A percentile compares a stretch with the other conserved stretches of the same genome.
Evolutionary conservation across 2,329 filamentous ascomycete species (phyloP).

Genomic region (Fusarium subglutinans): DNA sequence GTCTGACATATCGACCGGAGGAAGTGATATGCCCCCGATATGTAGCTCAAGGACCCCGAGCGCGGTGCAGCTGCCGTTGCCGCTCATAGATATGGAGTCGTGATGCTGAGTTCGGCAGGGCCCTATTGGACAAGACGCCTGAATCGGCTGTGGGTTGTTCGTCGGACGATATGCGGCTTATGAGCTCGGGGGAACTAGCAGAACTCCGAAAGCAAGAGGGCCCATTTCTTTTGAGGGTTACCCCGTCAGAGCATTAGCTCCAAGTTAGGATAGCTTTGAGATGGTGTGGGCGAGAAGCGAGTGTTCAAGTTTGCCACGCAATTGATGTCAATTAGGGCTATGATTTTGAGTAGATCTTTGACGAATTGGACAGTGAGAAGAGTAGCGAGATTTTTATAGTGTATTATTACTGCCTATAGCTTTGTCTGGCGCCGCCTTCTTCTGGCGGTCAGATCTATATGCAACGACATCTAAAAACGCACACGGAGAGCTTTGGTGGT

Average conservation of each 20-base stretch:
- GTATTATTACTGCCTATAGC: neutral
- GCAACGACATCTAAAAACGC: conserved; percentile 5
- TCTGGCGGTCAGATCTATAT: conserved; percentile 1
- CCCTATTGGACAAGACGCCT: conserved; percentile 24
- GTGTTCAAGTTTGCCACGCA: conserved; percentile 11
- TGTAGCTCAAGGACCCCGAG: conserved; percentile 8
- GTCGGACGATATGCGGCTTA: conserved; percentile 25
- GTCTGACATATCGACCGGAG: conserved; percentile 12
- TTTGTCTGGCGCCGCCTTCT: neutral
- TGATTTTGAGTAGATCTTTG: neutral
- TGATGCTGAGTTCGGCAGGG: conserved; percentile 4
- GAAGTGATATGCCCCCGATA: conserved; percentile 15
- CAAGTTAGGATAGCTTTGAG: conserved; percentile 12
- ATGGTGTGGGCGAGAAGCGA: conserved; percentile 6
- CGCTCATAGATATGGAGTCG: neutral
- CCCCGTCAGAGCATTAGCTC: conserved; percentile 27
- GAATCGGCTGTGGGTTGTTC: conserved; percentile 3
- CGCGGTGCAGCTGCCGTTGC: conserved; percentile 15
- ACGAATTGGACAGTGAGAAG: neutral
- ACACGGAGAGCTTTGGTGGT: conserved; percentile 20
- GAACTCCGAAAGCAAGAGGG: conserved; percentile 12
- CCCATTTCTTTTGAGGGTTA: conserved; percentile 14
- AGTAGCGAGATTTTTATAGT: neutral
- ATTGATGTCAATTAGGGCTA: neutral
- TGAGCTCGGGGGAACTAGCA: conserved; percentile 20